phyloP scores from a whole-genome alignment of 805 yeast genomes.

The Yamadazyma paraphyllophila region DNA sequence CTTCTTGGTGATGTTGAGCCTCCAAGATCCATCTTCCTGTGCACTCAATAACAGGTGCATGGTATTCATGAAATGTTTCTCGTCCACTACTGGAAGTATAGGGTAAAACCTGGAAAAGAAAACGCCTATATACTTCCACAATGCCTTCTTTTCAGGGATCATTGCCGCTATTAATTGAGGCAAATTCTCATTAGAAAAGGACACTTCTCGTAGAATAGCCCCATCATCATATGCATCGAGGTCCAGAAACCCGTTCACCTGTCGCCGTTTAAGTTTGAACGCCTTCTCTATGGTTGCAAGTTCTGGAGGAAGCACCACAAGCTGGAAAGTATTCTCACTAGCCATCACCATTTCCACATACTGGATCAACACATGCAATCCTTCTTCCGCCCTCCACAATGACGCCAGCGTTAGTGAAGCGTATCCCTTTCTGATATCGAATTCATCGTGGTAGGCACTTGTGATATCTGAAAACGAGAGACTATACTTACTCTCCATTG shows the following conservation, averaged over 20 bases:
- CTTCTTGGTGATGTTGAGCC: constrained; percentile 25
- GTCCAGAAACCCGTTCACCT: not conserved
- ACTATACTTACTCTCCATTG: not conserved
- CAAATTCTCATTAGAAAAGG: not conserved
- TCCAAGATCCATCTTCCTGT: constrained; percentile 2
- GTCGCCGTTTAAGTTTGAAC: not conserved
- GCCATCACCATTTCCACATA: not conserved
- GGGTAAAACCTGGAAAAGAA: constrained; percentile 60
- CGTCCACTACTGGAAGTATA: constrained; percentile 64
- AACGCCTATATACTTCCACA: constrained; percentile 55
- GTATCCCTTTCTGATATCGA: not conserved
- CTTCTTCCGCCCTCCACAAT: not conserved
- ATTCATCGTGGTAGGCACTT: not conserved
- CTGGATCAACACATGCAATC: not conserved
- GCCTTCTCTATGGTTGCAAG: not conserved
- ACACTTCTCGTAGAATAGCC: not conserved
- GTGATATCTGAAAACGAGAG: not conserved
- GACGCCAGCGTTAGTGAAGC: not conserved
- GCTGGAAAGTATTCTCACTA: not conserved
- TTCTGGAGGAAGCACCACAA: not conserved
- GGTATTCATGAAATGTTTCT: constrained; percentile 44
- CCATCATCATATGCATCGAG: not conserved
- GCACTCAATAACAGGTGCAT: constrained; percentile 47
- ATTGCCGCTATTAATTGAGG: not conserved
- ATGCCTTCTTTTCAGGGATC: constrained; percentile 52